Base-by-base conservation (phyloP, 352 stramenopile genomes). In the Phytopythium montanum region DNA sequence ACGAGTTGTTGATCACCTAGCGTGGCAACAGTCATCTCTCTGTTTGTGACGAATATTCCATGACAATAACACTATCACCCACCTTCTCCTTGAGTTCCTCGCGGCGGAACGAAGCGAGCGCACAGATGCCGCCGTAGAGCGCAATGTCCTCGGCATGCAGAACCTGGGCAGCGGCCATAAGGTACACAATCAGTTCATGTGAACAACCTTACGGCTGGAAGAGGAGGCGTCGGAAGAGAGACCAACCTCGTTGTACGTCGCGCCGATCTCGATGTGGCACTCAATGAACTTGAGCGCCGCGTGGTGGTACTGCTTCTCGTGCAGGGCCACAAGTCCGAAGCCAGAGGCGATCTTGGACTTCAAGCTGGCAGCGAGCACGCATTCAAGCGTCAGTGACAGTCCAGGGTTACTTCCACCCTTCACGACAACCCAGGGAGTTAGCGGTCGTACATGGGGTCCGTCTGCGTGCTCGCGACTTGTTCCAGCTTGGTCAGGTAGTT, bases 401-500 rank as follows among this genome's bases (percentile, higher is more conserved):
- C 26, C 28, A 19, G 13, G 12, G 51, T n/a, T n/a, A n/a, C n/a
- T n/a, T n/a, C n/a, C n/a, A n/a, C n/a, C n/a, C n/a, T n/a, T n/a
- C n/a, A n/a, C n/a, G n/a, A n/a, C n/a, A n/a, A n/a, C n/a, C n/a
- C n/a, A n/a, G n/a, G n/a, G n/a, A n/a, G n/a, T n/a, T n/a, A 31
- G 18, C 26, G 54, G 5, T 2, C 68, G 6, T 75, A 95, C 87
- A 92, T 80, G 5, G 65, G 59, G 34, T 95, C 87, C 23, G 63
- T 86, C 57, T 94, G 83, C 12, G 74, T 75, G 13, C 49, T 77
- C 39, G 73, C 75, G 42, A 96, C 72, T 69, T 93, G 85, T 62
- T 96, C 85, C 52, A 94, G 69, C 51, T 96, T 96, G 42, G 81
- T 83, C 66, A 96, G 66, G 64, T 96, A 96, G 62, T 92, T 96